phyloP scores from a whole-genome alignment of 345 rosid species.

The Psidium guajava region DNA sequence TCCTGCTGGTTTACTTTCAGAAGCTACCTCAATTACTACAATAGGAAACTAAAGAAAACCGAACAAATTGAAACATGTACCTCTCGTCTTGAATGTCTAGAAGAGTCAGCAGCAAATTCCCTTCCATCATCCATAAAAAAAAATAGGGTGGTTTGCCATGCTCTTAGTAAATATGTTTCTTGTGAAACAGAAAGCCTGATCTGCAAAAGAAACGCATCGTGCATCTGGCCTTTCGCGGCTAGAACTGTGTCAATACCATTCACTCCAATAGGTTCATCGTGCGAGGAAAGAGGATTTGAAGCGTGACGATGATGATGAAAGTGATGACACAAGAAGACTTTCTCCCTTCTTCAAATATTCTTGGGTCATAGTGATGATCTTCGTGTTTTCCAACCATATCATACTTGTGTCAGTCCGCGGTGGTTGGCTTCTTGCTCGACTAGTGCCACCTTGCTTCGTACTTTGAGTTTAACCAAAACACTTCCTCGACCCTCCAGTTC shows the following conservation, averaged over 20 bases:
- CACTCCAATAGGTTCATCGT: conserved; percentile 21
- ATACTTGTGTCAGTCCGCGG: too few species aligned
- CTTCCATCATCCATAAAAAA: conserved; percentile 20
- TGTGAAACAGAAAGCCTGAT: conserved; percentile 38
- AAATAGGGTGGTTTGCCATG: conserved; percentile 36
- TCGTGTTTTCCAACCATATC: too few species aligned
- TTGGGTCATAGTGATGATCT: too few species aligned
- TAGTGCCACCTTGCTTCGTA: too few species aligned
- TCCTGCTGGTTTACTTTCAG: background rate
- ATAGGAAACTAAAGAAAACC: background rate
- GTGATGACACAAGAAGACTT: too few species aligned
- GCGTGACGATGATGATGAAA: too few species aligned
- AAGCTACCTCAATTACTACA: background rate
- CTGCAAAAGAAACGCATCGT: conserved; percentile 44
- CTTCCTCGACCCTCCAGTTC: too few species aligned
- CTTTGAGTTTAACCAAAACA: too few species aligned
- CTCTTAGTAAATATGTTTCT: conserved; percentile 32
- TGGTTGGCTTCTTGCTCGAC: too few species aligned
- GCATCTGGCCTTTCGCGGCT: conserved; percentile 24
- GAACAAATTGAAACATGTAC: conserved; percentile 12
- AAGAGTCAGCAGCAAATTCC: conserved; percentile 8
- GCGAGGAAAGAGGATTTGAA: too few species aligned
- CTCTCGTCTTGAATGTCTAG: conserved; percentile 33
- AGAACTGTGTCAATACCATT: conserved; percentile 12
- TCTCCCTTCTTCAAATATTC: too few species aligned